phyloP scores from a whole-genome alignment of 257 asterid genomes.

The Osmanthus fragrans region DNA sequence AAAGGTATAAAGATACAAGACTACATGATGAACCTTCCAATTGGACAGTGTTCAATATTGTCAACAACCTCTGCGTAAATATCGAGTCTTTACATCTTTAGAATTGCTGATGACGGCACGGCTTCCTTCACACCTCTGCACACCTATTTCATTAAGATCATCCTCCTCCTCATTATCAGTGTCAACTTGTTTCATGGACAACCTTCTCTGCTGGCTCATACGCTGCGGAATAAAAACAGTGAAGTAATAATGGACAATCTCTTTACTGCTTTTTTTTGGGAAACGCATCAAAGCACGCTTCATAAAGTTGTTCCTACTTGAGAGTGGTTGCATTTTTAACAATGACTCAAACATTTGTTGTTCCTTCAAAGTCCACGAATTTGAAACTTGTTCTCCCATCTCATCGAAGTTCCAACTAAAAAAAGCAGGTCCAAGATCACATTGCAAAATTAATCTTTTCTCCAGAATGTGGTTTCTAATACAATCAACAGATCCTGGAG shows the following conservation, averaged over 20 bases:
- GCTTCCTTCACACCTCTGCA: conserved; percentile 28
- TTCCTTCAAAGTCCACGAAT: conserved; percentile 63
- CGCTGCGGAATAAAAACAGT: conserved; percentile 59
- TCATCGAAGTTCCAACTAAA: conserved; percentile 71
- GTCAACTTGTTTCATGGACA: conserved; percentile 36
- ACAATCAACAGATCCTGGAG: conserved; percentile 50
- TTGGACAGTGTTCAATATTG: conserved; percentile 7
- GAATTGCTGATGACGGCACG: conserved; percentile 14
- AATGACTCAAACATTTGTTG: conserved; percentile 46
- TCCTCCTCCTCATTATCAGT: conserved; percentile 55
- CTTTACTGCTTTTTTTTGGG: conserved; percentile 40
- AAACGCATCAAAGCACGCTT: conserved; percentile 54
- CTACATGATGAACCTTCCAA: conserved; percentile 27
- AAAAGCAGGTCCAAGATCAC: conserved; percentile 64
- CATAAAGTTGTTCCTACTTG: conserved; percentile 50
- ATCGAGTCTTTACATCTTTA: conserved; percentile 36
- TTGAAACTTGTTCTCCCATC: conserved; percentile 64
- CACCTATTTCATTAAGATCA: conserved; percentile 25
- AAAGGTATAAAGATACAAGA: not conserved
- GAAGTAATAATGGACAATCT: conserved; percentile 55
- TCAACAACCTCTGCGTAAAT: conserved; percentile 31
- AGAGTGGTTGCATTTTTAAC: conserved; percentile 38
- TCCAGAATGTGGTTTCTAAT: conserved; percentile 50
- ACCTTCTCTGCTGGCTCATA: conserved; percentile 49
- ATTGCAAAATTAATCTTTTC: conserved; percentile 43